A percentile compares a stretch with the other conserved stretches of the same genome.
Evolutionary conservation across 208 protist genomes (phyloP).

Genomic region (Acanthamoeba sp.): DNA sequence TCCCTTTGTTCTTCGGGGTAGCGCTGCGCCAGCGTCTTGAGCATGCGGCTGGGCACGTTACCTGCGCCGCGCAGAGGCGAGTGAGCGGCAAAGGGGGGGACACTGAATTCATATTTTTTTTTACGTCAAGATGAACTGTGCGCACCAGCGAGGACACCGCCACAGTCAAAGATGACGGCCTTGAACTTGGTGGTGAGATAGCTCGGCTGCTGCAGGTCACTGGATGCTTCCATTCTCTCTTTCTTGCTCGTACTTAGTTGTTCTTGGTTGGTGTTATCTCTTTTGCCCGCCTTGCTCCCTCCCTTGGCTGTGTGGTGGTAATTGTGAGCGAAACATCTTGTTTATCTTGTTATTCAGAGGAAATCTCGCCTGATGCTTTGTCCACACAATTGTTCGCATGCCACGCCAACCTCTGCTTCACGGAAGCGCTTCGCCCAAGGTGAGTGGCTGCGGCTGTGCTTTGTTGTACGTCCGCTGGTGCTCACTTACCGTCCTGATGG

Average conservation of each 20-base stretch:
- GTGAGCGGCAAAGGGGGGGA: too few relatives aligned
- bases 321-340: too few relatives aligned
- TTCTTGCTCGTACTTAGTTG: neutral
- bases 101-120: too few relatives aligned
- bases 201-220: neutral
- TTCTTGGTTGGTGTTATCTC: neutral
- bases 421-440: too few relatives aligned
- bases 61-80: neutral
- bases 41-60: constrained; percentile 58
- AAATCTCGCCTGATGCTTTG: too few relatives aligned
- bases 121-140: neutral
- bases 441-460: too few relatives aligned
- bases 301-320: neutral
- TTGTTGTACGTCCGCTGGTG: too few relatives aligned
- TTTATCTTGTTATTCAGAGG: too few relatives aligned
- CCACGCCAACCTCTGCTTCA: too few relatives aligned
- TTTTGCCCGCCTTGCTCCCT: neutral
- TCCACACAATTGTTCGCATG: too few relatives aligned
- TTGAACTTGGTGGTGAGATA: constrained; percentile 1
- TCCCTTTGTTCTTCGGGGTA: constrained; percentile 59
- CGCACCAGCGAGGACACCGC: constrained; percentile 38
- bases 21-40: constrained; percentile 53
- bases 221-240: neutral
- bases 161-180: constrained; percentile 66
- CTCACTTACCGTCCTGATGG: too few relatives aligned